Conservation (phyloP, 2,329 filamentous ascomycete species). For the Cyphellophora attinorum region DNA sequence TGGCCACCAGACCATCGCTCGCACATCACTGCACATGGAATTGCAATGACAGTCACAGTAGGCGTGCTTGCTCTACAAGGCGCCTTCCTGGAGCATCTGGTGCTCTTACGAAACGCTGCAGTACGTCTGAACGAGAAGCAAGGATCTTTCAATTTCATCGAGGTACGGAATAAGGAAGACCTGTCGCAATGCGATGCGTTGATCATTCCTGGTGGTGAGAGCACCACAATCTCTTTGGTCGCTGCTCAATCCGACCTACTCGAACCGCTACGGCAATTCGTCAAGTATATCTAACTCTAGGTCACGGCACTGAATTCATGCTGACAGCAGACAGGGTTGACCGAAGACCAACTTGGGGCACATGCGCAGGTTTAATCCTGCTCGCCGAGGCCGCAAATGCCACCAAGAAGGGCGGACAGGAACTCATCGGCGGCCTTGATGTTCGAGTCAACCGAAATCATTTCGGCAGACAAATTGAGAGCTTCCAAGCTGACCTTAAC, state of each 20-base stretch:
- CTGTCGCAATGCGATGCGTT: constrained; percentile 69
- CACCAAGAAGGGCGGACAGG: constrained; percentile 84
- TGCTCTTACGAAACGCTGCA: constrained; percentile 62
- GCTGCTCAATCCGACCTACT: constrained; percentile 72
- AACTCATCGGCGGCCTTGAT: constrained; percentile 82
- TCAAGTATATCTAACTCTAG: constrained; percentile 55
- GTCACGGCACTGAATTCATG: constrained; percentile 8
- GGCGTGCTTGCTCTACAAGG: constrained; percentile 74
- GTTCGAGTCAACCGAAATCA: constrained; percentile 90
- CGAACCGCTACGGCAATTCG: constrained; percentile 77
- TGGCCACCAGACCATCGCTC: constrained; percentile 16
- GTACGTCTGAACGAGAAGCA: constrained; percentile 30
- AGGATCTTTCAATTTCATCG: constrained; percentile 53
- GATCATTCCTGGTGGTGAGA: constrained; percentile 88
- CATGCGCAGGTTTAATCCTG: constrained; percentile 87
- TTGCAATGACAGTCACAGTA: constrained; percentile 38
- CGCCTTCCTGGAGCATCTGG: constrained; percentile 81
- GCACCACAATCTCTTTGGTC: constrained; percentile 83
- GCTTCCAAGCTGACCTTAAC: constrained; percentile 67
- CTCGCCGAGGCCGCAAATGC: constrained; percentile 80
- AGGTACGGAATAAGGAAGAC: constrained; percentile 68
- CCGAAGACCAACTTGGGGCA: constrained; percentile 85
- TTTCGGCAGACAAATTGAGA: constrained; percentile 88
- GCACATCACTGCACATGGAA: constrained; percentile 1
- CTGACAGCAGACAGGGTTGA: constrained; percentile 43